Evolutionary conservation across 1,284 basidiomycete genomes (phyloP).

Genomic region (Sphagnurus paluster): DNA sequence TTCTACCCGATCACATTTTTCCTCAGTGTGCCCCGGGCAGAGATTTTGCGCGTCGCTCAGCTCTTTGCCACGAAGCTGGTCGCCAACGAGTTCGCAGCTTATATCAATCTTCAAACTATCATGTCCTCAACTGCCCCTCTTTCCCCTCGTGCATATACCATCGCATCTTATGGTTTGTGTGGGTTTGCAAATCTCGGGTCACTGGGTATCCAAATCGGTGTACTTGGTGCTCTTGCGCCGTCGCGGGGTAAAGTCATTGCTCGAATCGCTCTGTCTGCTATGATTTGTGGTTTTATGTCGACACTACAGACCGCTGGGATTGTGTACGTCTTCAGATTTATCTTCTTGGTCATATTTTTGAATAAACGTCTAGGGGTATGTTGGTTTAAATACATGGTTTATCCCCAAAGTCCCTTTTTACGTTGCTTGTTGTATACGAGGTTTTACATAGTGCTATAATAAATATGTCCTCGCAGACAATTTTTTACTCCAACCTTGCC

Average conservation of each 20-base stretch:
- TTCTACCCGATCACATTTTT: conserved; percentile 89
- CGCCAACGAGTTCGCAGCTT: conserved; percentile 87
- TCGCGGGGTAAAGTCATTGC: conserved; percentile 72
- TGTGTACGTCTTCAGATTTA: conserved; percentile 46
- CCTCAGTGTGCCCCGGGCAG: conserved; percentile 71
- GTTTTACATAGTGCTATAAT: neutral
- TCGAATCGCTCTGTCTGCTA: conserved; percentile 70
- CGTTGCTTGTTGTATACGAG: neutral
- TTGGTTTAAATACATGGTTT: conserved; percentile 33
- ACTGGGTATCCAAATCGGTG: conserved; percentile 89
- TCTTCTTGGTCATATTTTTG: neutral
- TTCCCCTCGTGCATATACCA: conserved; percentile 72
- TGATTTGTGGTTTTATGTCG: conserved; percentile 80
- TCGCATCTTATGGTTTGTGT: conserved; percentile 82
- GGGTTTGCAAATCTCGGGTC: conserved; percentile 90
- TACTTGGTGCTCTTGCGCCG: conserved; percentile 83
- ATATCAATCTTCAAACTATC: conserved; percentile 59
- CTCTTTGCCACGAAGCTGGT: conserved; percentile 87
- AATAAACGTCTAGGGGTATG: conserved; percentile 43
- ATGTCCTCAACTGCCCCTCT: conserved; percentile 53
- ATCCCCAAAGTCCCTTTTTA: neutral
- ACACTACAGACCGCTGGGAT: conserved; percentile 75
- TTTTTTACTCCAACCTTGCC: no score
- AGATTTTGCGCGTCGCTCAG: conserved; percentile 76
- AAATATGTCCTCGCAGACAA: no score